Base-by-base conservation (phyloP, 257 asterid species). In the Nicotiana knightiana region DNA sequence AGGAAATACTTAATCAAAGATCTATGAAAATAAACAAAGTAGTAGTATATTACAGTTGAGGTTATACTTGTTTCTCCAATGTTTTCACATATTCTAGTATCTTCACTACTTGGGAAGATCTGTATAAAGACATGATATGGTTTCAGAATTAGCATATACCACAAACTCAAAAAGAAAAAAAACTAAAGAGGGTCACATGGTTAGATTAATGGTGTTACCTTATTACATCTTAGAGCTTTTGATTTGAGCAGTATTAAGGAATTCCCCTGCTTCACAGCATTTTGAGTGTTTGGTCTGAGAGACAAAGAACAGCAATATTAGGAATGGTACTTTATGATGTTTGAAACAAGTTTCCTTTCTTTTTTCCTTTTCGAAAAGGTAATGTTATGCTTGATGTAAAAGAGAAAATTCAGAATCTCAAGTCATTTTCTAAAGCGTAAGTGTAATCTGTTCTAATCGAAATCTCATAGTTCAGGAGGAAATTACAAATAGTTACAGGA, bases 41-140 rank as follows among this genome's bases (percentile, higher is more conserved):
- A 9, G 28, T 21, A 3, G 61, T 43, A 55, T 15, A 58, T 54
- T 32, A 86, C 86, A 71, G n/a, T 81, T 62, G 79, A 63, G 18
- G 62, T 67, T 66, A 51, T 33, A 57, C 77, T 58, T 33, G 67
- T 83, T 66, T 64, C 81, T 30, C 67, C 67, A 53, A 54, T 70
- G 62, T 77, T 87, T 82, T 80, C 70, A 81, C 70, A 48, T 62
- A 32, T 79, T 58, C 66, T 79, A 6, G 61, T 63, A 80, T 84
- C 81, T 76, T 81, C 80, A n/a, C 18, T 81, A 76, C 87, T 82
- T 58, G 89, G 87, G 71, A 77, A 86, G 30, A 87, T 87, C 89
- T 87, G 86, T 24, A 39, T 61, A 10, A 81, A 54, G 81, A 43
- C 75, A 68, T 71, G 51, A 12, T 21, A 71, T 46, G 18, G 24